Conservation (phyloP, 192 early-diverging fungal genomes). For the Umbelopsis isabellina region DNA sequence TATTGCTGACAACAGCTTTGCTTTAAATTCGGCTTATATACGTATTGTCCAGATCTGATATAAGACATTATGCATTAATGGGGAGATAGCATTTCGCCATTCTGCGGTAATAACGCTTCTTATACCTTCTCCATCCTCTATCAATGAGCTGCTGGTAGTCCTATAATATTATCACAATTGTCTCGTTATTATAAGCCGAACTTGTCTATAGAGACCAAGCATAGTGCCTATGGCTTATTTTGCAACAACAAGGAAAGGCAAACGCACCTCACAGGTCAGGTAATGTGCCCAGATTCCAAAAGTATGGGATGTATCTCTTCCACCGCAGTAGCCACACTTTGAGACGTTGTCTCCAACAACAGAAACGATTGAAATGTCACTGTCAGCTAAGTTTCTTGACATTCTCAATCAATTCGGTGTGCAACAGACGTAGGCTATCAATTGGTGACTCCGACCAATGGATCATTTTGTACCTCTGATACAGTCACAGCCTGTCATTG, state of each 20-base stretch:
- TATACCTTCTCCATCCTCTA: conserved; percentile 72
- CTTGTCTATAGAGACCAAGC: neutral
- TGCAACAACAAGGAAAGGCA: neutral
- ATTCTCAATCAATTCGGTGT: neutral
- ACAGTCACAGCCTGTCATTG: conserved; percentile 2
- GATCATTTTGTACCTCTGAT: neutral
- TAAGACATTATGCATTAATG: neutral
- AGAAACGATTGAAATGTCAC: conserved; percentile 26
- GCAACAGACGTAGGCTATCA: no score
- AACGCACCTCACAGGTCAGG: conserved; percentile 49
- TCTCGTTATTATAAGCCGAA: no score
- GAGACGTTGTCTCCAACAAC: conserved; percentile 34
- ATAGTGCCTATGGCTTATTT: neutral
- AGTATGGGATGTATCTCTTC: conserved; percentile 49
- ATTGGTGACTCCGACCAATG: neutral
- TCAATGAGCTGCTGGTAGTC: conserved; percentile 72
- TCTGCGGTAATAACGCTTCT: neutral
- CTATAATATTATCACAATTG: conserved; percentile 25
- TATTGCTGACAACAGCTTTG: conserved; percentile 76
- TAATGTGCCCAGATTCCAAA: conserved; percentile 67
- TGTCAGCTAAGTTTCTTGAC: neutral
- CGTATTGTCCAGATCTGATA: conserved; percentile 62
- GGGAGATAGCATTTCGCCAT: neutral
- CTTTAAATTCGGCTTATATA: conserved; percentile 73
- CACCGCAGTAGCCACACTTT: conserved; percentile 75